Evolutionary conservation across 805 yeast species (phyloP), one percentile per base, ranked within the genome.

Genomic region (Candida golubevii): DNA sequence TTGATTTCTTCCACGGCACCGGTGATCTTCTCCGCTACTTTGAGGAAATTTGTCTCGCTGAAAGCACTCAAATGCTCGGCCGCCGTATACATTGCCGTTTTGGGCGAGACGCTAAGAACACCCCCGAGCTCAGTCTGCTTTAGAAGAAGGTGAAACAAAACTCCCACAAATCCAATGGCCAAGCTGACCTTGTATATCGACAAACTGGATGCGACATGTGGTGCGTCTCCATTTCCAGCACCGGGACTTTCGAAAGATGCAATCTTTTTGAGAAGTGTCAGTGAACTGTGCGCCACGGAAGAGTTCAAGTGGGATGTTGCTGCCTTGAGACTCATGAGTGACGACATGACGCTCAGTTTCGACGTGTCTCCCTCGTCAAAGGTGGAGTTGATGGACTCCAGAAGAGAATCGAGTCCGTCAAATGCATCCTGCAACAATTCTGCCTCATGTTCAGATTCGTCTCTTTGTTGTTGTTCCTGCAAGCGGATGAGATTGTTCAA

Each of bases 141-240:
- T n/a, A 67, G 35, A 18, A 71, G 43, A 34, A 61, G 61, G 48
- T 71, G 75, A 14, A 68, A 38, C 40, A 69, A 29, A 38, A 70
- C 56, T 1, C 75, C 74, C 31, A 69, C 54, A 36, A 69, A 57
- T 1, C 75, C 75, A 27, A 70, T 60, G 1, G 72, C 63, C 42
- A 69, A 49, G 36, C 73, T 67, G 26, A 68, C 41, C 41, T 58
- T 62, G 49, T 65, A 65, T 14, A 69, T 44, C 26, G 50, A 53
- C 13, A 26, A 43, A 1, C 35, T 37, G 38, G 10, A 33, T 26
- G 44, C 49, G 23, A 40, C 8, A 26, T 35, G 28, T 23, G 40
- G 35, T 8, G 27, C 26, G 26, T 26, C 13, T n/a, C 32, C 44
- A 10, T 30, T 38, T 4, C 40, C 42, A 8, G 41, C 44, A 10